Evolutionary conservation across 495 filamentous ascomycete species (phyloP).

Genomic region (Rhypophila decipiens): DNA sequence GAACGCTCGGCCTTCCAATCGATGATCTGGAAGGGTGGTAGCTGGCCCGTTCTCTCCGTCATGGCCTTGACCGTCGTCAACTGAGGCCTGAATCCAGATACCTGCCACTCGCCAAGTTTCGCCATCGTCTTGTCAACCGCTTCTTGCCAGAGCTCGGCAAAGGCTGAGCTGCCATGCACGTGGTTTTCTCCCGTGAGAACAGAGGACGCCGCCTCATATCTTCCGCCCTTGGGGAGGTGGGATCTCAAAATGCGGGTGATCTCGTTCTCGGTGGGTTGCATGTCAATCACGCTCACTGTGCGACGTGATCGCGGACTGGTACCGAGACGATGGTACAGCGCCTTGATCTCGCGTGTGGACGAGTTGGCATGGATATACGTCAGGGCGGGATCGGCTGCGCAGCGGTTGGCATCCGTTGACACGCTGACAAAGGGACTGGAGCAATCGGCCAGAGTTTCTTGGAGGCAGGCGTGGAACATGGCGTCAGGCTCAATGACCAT

Average conservation of each 20-base stretch:
- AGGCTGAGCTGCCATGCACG: background rate
- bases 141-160: constrained; percentile 13
- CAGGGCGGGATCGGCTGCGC: background rate
- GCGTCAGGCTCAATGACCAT: constrained; percentile 31
- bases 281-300: constrained; percentile 33
- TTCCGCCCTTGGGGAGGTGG: constrained; percentile 15
- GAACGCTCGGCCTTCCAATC: constrained; percentile 34
- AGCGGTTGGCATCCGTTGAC: constrained; percentile 7
- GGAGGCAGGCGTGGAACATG: constrained; percentile 19
- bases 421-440: constrained; percentile 11
- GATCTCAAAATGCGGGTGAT: constrained; percentile 20
- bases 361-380: constrained; percentile 19
- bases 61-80: constrained; percentile 12
- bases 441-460: constrained; percentile 13
- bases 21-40: constrained; percentile 27
- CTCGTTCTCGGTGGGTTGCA: constrained; percentile 14
- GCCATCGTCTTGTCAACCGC: constrained; percentile 16
- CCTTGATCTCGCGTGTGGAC: constrained; percentile 18
- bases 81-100: background rate
- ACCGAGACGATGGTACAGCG: constrained; percentile 15
- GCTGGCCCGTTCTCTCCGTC: too few relatives aligned
- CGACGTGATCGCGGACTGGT: too few relatives aligned
- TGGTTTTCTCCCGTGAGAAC: constrained; percentile 1
- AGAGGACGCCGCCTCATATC: constrained; percentile 11
- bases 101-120: constrained; percentile 1